Conservation (phyloP, 768 basidiomycete genomes). For the Leccinellum albellum region DNA sequence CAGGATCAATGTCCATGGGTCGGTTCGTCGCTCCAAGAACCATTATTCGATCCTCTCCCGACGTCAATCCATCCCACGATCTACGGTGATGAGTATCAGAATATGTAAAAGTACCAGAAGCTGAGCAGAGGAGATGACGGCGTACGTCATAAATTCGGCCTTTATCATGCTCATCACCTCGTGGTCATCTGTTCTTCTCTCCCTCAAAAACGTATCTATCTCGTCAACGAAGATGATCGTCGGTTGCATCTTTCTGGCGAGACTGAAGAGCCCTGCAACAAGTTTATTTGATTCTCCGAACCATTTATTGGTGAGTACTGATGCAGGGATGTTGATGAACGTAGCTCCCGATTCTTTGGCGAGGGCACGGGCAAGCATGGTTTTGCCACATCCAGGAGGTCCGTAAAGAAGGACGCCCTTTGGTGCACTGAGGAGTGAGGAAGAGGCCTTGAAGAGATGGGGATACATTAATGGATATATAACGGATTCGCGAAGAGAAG, state of each 20-base stretch:
- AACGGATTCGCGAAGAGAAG: conserved; percentile 88
- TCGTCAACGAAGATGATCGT: conserved; percentile 99
- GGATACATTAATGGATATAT: conserved; percentile 94
- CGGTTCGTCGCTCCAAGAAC: conserved; percentile 95
- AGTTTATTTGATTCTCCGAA: conserved; percentile 93
- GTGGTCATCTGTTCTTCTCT: conserved; percentile 85
- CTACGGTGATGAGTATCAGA: conserved; percentile 34
- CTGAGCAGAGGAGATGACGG: conserved; percentile 6
- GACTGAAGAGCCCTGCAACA: conserved; percentile 88
- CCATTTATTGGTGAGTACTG: conserved; percentile 77
- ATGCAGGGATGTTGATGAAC: conserved; percentile 85
- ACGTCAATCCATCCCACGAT: conserved; percentile 92
- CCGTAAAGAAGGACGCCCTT: conserved; percentile 96
- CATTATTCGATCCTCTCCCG: conserved; percentile 75
- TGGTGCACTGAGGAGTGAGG: conserved; percentile 82
- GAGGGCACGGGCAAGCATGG: conserved; percentile 97
- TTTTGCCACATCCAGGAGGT: conserved; percentile 98
- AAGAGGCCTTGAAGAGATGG: conserved; percentile 75
- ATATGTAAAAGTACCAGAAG: too few relatives aligned
- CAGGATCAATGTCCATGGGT: conserved; percentile 86
- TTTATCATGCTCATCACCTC: conserved; percentile 99
- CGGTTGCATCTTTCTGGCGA: conserved; percentile 91
- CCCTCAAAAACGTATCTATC: conserved; percentile 92
- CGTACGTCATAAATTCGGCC: conserved; percentile 90
- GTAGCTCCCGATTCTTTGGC: conserved; percentile 97